These are phyloP conservation scores for Trypanosoma avium DNA, from an alignment of 208 protist genomes.

Conservation along the genomic window DNA sequence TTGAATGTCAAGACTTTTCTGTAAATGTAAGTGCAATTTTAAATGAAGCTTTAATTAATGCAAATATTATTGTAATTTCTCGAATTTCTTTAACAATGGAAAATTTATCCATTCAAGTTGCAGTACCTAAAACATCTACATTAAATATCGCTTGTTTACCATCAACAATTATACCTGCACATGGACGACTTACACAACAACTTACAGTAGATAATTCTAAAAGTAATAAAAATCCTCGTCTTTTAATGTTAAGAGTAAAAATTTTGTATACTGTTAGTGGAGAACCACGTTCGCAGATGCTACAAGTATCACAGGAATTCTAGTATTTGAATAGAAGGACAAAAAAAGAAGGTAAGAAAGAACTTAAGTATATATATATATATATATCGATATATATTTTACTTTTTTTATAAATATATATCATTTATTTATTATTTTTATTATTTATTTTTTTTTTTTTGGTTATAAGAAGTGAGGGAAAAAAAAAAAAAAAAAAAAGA, in stretches of 20 bases:
- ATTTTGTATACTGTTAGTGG: conserved; percentile 59
- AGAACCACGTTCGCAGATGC: conserved; percentile 45
- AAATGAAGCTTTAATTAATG: conserved; percentile 14
- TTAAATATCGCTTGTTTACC: conserved; percentile 58
- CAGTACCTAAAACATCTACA: conserved; percentile 57
- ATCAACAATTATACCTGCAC: conserved; percentile 34
- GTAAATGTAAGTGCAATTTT: conserved; percentile 37
- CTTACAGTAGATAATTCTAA: conserved; percentile 53
- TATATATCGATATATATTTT: neutral
- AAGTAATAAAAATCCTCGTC: conserved; percentile 41
- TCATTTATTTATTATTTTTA: neutral
- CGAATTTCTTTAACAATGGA: conserved; percentile 30
- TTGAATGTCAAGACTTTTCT: conserved; percentile 50
- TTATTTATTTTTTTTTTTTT: neutral
- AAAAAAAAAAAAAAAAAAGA: neutral
- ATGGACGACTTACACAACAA: conserved; percentile 40
- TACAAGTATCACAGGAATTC: conserved; percentile 56
- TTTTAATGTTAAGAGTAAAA: conserved; percentile 69
- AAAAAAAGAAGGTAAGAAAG: neutral
- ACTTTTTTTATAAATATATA: neutral
- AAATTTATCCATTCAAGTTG: conserved; percentile 67
- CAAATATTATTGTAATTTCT: conserved; percentile 51
- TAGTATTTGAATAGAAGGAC: neutral
- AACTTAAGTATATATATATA: neutral
- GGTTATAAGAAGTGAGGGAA: neutral